Evolutionary conservation across 352 stramenopile genomes (phyloP), one percentile per base, ranked within the genome.

Genomic region (Stramenopiles sp.): DNA sequence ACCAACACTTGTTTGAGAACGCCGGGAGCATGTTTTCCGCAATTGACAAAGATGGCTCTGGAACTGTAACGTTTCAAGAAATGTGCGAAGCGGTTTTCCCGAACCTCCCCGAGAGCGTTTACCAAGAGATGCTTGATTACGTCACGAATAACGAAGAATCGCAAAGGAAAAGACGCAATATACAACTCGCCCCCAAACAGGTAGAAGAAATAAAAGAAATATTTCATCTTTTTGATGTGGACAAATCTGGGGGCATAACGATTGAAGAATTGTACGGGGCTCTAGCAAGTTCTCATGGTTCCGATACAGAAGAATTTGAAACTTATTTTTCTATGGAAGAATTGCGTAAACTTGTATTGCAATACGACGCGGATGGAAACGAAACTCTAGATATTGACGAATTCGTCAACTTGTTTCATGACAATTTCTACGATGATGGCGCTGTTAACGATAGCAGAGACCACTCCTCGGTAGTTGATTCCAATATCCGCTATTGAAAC

Each of bases 121-220:
- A 63, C 25, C 12, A 63, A 18, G 43, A 63, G 25, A 63, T 63
- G 43, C 25, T 63, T 18, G 43, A 63, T 12, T 63, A 63, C 25
- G 43, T 63, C 25, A 63, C 43, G 12, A 18, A 12, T 25, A 25
- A 63, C 25, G 43, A 63, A 25, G 25, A 63, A 63, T 18, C 12
- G 25, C 12, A 63, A 18, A 63, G 43, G 25, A 63, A 63, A 63
- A 12, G 25, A 18, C 43, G 43, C 43, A 25, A 63, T 18, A 25
- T 63, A 18, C 43, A 63, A 63, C 25, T 63, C 12, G 25, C 12
- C 12, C 12, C 12, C 43, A 12, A 63, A 18, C 43, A 63, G 25
- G 25, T 63, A 63, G 43, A 63, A 63, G 43, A 63, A 25, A 63
- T 63, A 12, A 63, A 63, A 63, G 12, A 63, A 63, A 63, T 63